A percentile compares a stretch with the other conserved stretches of the same genome.
phyloP scores from a whole-genome alignment of 495 filamentous ascomycete species.

The Penicillium bialowiezense region DNA sequence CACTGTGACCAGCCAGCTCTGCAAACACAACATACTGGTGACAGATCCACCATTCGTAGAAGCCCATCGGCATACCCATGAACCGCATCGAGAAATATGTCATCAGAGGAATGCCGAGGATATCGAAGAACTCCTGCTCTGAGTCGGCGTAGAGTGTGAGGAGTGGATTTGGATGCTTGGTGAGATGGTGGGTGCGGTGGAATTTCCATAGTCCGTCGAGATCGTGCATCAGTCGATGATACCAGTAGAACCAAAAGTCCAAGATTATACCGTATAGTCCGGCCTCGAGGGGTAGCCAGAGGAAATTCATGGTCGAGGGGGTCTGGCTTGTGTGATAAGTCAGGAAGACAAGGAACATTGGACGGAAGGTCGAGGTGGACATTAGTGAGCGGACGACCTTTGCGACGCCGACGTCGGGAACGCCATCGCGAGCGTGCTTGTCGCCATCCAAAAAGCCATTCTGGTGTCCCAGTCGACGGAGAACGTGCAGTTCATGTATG shows the following conservation, averaged over 20 bases:
- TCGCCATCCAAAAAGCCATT: constrained; percentile 39
- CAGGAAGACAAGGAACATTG: constrained; percentile 32
- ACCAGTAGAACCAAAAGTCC: too few relatives aligned
- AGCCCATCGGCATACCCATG: constrained; percentile 37
- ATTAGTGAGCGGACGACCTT: constrained; percentile 32
- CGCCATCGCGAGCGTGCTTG: constrained; percentile 35
- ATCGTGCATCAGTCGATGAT: constrained; percentile 39
- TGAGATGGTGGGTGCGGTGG: constrained; percentile 41
- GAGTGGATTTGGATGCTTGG: constrained; percentile 39
- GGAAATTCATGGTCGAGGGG: constrained; percentile 25
- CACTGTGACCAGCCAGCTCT: constrained; percentile 36
- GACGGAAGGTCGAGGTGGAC: constrained; percentile 32
- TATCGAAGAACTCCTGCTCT: constrained; percentile 41
- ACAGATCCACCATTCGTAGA: constrained; percentile 43
- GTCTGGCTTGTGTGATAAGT: constrained; percentile 22
- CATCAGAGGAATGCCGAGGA: constrained; percentile 34
- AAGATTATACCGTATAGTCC: constrained; percentile 36
- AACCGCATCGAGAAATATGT: constrained; percentile 31
- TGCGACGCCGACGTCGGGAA: constrained; percentile 33
- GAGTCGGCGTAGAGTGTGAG: constrained; percentile 36
- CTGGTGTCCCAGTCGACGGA: constrained; percentile 27
- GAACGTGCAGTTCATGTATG: constrained; percentile 31
- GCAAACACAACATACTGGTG: constrained; percentile 37
- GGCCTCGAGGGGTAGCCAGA: constrained; percentile 28
- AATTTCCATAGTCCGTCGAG: constrained; percentile 34